Percentiles rank a stretch among this genome's conserved stretches.
Evolutionary conservation across 1,284 basidiomycete species (phyloP).

Genomic region (Rhizoctonia solani): DNA sequence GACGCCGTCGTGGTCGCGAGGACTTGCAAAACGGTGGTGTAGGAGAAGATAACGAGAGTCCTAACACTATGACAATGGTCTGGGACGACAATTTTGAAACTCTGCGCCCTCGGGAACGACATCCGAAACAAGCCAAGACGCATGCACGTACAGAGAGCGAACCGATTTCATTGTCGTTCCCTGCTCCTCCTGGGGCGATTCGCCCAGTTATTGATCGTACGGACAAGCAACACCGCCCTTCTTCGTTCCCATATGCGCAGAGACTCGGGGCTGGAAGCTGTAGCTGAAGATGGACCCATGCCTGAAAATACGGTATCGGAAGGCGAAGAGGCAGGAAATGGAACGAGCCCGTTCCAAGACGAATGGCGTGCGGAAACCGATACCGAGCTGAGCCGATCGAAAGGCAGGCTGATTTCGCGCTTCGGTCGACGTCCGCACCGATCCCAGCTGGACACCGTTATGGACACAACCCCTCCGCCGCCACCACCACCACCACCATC

Average conservation of each 20-base stretch:
- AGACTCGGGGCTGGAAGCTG: background rate
- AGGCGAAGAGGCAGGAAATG: background rate
- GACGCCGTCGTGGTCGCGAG: background rate
- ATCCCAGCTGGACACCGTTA: background rate
- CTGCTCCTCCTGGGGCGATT: constrained; percentile 9
- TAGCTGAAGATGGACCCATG: background rate
- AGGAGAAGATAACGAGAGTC: background rate
- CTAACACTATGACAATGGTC: constrained; percentile 8
- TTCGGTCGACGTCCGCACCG: constrained; percentile 1
- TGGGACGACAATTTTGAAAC: constrained; percentile 20
- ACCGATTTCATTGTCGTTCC: constrained; percentile 9
- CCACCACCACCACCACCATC: background rate
- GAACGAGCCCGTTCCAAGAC: background rate
- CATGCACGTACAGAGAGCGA: constrained; percentile 11
- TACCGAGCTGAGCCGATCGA: background rate
- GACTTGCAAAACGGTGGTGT: background rate
- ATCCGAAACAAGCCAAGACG: background rate
- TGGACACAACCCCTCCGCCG: background rate
- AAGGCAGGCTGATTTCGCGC: background rate
- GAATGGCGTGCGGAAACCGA: background rate
- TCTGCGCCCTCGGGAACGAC: background rate
- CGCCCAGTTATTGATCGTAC: constrained; percentile 23
- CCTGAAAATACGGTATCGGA: background rate
- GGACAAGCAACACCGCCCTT: constrained; percentile 15
- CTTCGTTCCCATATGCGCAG: background rate